Conservation (phyloP, 305 asterid species). For the Rubia balearica region DNA sequence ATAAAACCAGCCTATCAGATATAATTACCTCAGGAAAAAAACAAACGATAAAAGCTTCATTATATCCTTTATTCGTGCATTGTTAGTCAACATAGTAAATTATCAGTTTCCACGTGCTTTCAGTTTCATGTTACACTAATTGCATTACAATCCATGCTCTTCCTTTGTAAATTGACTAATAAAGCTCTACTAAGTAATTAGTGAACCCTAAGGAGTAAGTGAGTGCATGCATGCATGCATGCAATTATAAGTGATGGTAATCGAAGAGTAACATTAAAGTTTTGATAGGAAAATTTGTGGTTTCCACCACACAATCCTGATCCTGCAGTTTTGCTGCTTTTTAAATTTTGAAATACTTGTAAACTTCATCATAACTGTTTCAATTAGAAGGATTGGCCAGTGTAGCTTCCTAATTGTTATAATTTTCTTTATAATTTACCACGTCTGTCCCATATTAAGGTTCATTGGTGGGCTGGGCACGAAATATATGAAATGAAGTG, state of each 20-base stretch:
- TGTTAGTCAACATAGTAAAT: background rate
- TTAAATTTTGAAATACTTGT: background rate
- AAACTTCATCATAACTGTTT: background rate
- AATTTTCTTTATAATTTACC: background rate
- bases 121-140: background rate
- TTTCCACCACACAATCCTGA: background rate
- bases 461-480: background rate
- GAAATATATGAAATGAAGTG: background rate
- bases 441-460: background rate
- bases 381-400: background rate
- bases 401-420: background rate
- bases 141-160: background rate
- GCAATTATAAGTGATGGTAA: background rate
- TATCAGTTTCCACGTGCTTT: background rate
- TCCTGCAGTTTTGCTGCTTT: background rate
- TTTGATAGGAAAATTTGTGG: background rate
- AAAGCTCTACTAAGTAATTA: background rate
- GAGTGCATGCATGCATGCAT: background rate
- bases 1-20: background rate
- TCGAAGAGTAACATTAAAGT: background rate
- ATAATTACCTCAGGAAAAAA: background rate
- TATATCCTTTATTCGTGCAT: background rate
- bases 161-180: background rate
- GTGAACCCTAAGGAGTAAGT: background rate
- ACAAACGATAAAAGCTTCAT: background rate